These are phyloP conservation scores for Plantago ovata DNA, from an alignment of 257 asterid genomes.

Conservation along the genomic window DNA sequence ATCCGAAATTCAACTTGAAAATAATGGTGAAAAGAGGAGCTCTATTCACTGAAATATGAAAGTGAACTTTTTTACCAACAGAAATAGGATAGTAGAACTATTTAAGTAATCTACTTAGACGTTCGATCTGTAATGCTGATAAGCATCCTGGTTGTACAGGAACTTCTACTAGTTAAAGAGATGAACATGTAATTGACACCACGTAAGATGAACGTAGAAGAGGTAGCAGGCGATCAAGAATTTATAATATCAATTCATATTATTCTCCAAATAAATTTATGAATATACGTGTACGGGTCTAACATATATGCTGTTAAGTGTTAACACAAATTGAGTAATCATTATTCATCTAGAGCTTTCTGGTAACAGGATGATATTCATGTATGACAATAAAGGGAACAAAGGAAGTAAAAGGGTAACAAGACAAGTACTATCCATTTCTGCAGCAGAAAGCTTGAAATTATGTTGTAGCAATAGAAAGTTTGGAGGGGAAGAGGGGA, in stretches of 20 bases:
- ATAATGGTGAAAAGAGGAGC: background rate
- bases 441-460: background rate
- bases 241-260: too few relatives aligned
- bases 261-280: background rate
- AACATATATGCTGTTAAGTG: background rate
- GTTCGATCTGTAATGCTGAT: background rate
- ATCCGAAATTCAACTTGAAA: background rate
- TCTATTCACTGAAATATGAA: too few relatives aligned
- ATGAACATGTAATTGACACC: background rate
- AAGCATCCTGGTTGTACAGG: background rate
- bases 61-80: too few relatives aligned
- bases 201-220: background rate
- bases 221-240: background rate
- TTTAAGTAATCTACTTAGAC: too few relatives aligned
- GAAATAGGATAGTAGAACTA: too few relatives aligned
- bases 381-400: background rate
- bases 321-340: background rate
- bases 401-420: background rate
- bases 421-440: background rate
- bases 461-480: background rate
- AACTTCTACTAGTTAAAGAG: background rate
- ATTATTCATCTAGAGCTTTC: slow-evolving; percentile 1
- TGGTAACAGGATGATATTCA: background rate
- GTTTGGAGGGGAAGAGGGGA: background rate
- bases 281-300: background rate